phyloP scores from a whole-genome alignment of 2,329 filamentous ascomycete species.

The Rutstroemia sydowiana region DNA sequence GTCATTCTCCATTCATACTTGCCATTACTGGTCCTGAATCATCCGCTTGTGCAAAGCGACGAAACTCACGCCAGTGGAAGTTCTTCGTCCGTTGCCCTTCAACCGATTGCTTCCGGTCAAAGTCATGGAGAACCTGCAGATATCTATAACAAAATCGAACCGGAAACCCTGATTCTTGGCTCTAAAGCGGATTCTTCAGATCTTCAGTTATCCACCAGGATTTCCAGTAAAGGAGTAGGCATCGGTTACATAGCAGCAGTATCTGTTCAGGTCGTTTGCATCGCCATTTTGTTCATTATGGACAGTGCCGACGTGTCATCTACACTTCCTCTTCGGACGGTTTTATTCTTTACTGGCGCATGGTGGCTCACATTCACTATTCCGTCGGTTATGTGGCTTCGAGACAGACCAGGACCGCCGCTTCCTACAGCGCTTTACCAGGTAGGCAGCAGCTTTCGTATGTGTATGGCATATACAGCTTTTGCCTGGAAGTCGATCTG shows the following conservation, averaged over 20 bases:
- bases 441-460: constrained; percentile 25
- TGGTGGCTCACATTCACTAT: constrained; percentile 96
- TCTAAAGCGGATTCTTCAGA: constrained; percentile 48
- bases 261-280: constrained; percentile 72
- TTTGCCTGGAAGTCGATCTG: constrained; percentile 85
- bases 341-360: constrained; percentile 74
- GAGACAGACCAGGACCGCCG: constrained; percentile 82
- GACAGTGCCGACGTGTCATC: constrained; percentile 37
- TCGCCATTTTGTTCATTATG: constrained; percentile 60
- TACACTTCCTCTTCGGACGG: constrained; percentile 78
- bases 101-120: constrained; percentile 11
- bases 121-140: constrained; percentile 1
- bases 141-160: not conserved
- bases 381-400: constrained; percentile 79
- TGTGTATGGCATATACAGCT: constrained; percentile 64
- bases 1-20: constrained; percentile 92
- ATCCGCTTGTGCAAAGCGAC: constrained; percentile 40
- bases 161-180: not conserved
- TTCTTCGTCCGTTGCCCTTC: constrained; percentile 13
- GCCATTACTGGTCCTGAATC: constrained; percentile 79
- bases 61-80: not conserved
- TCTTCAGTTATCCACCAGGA: constrained; percentile 74
- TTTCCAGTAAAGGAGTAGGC: constrained; percentile 86
- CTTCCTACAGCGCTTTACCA: constrained; percentile 39
- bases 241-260: constrained; percentile 87